phyloP scores from a whole-genome alignment of 2,329 filamentous ascomycete species.

The Colletotrichum sp. region DNA sequence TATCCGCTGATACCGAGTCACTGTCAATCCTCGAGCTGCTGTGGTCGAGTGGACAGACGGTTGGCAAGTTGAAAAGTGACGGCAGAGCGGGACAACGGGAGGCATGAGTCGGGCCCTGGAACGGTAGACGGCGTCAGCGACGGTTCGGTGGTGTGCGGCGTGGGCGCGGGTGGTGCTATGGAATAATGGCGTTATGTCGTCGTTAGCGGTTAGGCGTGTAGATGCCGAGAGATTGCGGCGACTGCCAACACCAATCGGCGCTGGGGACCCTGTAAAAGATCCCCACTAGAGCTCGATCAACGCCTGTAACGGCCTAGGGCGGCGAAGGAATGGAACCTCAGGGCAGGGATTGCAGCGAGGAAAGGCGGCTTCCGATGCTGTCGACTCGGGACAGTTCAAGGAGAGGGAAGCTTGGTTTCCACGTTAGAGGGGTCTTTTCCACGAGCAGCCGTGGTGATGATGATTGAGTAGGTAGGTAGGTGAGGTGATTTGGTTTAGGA shows the following conservation, averaged over 20 bases:
- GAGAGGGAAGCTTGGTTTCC: background rate
- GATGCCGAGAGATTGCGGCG: conserved; percentile 17
- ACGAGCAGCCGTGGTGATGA: background rate
- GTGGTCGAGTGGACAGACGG: background rate
- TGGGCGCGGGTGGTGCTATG: background rate
- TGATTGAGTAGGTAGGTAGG: background rate
- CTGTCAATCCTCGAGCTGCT: background rate
- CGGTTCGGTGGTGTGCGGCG: background rate
- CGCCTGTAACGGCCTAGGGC: background rate
- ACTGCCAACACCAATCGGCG: background rate
- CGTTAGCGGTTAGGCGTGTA: background rate
- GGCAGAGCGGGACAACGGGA: background rate
- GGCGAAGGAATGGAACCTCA: background rate
- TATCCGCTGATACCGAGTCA: background rate
- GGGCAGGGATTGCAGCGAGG: background rate
- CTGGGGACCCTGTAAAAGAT: background rate
- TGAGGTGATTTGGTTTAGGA: background rate
- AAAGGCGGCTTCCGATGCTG: background rate
- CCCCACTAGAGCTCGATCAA: conserved; percentile 1
- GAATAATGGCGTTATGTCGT: background rate
- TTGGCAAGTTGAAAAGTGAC: background rate
- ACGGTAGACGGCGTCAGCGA: background rate
- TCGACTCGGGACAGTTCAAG: background rate
- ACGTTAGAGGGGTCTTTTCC: background rate
- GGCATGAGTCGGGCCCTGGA: background rate